A percentile compares a stretch with the other conserved stretches of the same genome.
Evolutionary conservation across 23 red algal species (phyloP).

Genomic region (Gracilaria gracilis): DNA sequence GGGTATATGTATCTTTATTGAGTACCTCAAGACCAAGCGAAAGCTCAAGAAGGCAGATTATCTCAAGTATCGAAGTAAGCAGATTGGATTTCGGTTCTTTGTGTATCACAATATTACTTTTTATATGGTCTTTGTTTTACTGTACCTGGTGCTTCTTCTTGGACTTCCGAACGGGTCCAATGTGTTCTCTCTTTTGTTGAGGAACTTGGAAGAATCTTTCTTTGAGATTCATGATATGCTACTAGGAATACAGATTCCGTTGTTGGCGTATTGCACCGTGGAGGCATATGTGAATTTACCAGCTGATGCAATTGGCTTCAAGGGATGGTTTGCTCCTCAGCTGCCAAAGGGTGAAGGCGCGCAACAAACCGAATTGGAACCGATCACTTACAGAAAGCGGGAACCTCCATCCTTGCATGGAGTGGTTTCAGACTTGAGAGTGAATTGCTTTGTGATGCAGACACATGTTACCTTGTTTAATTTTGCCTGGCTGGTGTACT

Average conservation of each 20-base stretch:
- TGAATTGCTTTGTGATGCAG: conserved; percentile 86
- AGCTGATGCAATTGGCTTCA: conserved; percentile 72
- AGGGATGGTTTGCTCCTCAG: conserved; percentile 80
- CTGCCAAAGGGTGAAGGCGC: conserved; percentile 47
- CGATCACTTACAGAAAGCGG: conserved; percentile 84
- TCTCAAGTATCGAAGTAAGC: conserved; percentile 75
- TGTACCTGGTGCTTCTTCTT: conserved; percentile 62
- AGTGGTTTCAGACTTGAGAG: conserved; percentile 73
- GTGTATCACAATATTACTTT: conserved; percentile 86
- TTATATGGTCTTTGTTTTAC: conserved; percentile 59
- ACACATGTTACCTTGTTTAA: conserved; percentile 90
- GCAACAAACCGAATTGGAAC: conserved; percentile 62
- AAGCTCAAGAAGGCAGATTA: conserved; percentile 84
- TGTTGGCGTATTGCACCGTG: conserved; percentile 70
- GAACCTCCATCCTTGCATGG: conserved; percentile 75
- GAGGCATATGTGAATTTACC: conserved; percentile 86
- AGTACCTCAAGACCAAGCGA: conserved; percentile 62
- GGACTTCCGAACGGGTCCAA: conserved; percentile 67
- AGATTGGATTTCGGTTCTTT: conserved; percentile 92
- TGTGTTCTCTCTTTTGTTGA: conserved; percentile 46
- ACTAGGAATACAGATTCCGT: conserved; percentile 65
- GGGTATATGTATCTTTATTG: conserved; percentile 41
- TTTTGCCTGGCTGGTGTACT: conserved; percentile 89
- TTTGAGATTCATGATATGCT: conserved; percentile 75
- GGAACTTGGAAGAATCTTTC: conserved; percentile 45